Evolutionary conservation across 768 basidiomycete species (phyloP).

Genomic region (Amylocystis lapponica): DNA sequence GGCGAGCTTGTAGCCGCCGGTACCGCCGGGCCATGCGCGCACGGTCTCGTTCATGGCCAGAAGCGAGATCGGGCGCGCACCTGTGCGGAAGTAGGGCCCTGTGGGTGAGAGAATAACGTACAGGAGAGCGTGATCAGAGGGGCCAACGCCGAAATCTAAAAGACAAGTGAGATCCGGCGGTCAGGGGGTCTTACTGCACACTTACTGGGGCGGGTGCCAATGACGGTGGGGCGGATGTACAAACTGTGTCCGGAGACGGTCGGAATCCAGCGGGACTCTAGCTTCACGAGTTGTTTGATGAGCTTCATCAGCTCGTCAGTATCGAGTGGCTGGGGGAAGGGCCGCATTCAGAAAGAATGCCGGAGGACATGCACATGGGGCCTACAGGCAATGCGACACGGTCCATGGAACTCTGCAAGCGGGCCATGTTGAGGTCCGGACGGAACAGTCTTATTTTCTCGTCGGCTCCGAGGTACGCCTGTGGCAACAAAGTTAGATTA

Average conservation of each 20-base stretch:
- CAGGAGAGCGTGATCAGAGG: slow-evolving; percentile 75
- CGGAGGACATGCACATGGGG: slow-evolving; percentile 3
- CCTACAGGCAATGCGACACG: slow-evolving; percentile 71
- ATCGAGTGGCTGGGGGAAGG: slow-evolving; percentile 34
- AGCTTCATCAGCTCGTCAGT: slow-evolving; percentile 41
- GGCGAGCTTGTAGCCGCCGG: slow-evolving; percentile 51
- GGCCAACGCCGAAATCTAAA: slow-evolving; percentile 53
- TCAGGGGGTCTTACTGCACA: too few species aligned
- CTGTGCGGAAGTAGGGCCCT: slow-evolving; percentile 46
- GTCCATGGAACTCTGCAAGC: slow-evolving; percentile 62
- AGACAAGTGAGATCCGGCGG: slow-evolving; percentile 1
- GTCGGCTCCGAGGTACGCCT: slow-evolving; percentile 70
- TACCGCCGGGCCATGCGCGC: slow-evolving; percentile 52
- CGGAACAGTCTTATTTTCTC: slow-evolving; percentile 76
- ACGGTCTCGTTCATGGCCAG: slow-evolving; percentile 42
- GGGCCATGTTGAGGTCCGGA: slow-evolving; percentile 80
- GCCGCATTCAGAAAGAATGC: slow-evolving; percentile 10
- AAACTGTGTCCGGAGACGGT: slow-evolving; percentile 65
- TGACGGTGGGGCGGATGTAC: slow-evolving; percentile 82
- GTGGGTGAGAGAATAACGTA: slow-evolving; percentile 77
- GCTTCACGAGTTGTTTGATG: slow-evolving; percentile 58
- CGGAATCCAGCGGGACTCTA: slow-evolving; percentile 88
- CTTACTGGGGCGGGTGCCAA: slow-evolving; percentile 38
- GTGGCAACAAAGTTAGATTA: background rate
- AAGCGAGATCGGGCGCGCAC: slow-evolving; percentile 44